Conservation (phyloP, 257 asterid species). For the Cinchona pubescens region DNA sequence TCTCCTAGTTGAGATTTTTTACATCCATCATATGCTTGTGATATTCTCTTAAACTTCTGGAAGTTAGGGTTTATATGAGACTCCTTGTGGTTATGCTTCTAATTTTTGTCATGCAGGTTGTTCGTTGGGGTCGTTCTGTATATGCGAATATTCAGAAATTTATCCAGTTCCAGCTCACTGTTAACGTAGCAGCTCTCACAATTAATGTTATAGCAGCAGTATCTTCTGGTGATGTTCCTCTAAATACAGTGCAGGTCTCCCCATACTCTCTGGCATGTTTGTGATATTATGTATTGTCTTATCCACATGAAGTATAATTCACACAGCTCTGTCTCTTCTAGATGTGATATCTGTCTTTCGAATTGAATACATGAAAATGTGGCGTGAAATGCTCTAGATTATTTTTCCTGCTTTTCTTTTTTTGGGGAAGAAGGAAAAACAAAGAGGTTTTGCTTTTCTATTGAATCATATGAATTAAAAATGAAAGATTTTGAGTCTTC, state of each 20-base stretch:
- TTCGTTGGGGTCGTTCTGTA: conserved; percentile 99
- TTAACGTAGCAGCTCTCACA: conserved; percentile 83
- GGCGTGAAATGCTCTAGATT: not conserved
- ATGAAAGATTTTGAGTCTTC: not conserved
- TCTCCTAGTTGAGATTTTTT: not conserved
- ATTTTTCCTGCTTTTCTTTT: not conserved
- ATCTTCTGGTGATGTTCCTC: conserved; percentile 86
- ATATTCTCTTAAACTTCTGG: not conserved
- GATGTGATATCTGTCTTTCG: not conserved
- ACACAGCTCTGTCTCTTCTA: no score
- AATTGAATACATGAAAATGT: not conserved
- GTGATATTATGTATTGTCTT: not conserved
- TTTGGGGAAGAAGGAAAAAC: not conserved
- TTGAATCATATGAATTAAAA: not conserved
- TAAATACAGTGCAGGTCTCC: conserved; percentile 84
- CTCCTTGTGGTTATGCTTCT: not conserved
- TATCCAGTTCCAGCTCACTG: conserved; percentile 99
- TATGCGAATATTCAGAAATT: conserved; percentile 95
- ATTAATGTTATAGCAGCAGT: conserved; percentile 86
- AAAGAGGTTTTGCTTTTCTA: not conserved
- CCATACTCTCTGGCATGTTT: not conserved
- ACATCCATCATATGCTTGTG: not conserved
- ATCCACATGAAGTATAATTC: not conserved
- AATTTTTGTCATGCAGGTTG: conserved; percentile 57
- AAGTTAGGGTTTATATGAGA: not conserved